phyloP scores from a whole-genome alignment of 169 alveolate species.

The Plasmodium fragile region DNA sequence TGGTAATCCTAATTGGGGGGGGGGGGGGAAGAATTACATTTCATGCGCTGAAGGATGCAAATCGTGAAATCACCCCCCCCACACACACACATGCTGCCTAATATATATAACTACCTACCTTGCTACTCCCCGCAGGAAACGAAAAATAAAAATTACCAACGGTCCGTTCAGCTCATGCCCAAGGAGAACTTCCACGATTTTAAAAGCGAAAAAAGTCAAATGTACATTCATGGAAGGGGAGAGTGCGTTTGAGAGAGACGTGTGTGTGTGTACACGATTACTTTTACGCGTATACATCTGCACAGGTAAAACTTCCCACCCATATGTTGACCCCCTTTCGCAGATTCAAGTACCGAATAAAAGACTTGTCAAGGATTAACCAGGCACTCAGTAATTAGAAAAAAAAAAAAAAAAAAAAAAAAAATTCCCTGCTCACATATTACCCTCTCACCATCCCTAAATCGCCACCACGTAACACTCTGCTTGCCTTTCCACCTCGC shows the following conservation, averaged over 20 bases:
- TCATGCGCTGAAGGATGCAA: background rate
- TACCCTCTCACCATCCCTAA: background rate
- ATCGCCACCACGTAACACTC: background rate
- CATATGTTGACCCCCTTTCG: background rate
- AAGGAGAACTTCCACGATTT: slow-evolving; percentile 57
- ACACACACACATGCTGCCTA: background rate
- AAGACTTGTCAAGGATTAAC: slow-evolving; percentile 46
- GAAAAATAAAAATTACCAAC: slow-evolving; percentile 53
- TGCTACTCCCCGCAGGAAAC: slow-evolving; percentile 37
- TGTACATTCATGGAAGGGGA: background rate
- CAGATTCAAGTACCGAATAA: slow-evolving; percentile 54
- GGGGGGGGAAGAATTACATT: background rate
- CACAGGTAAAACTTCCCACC: background rate
- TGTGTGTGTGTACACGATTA: background rate
- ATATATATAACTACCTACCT: background rate
- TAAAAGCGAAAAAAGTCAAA: slow-evolving; percentile 48
- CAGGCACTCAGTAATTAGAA: slow-evolving; percentile 57
- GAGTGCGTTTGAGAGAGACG: background rate
- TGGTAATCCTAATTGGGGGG: slow-evolving; percentile 4
- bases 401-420: background rate
- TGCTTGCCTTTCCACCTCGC: background rate
- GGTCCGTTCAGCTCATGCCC: slow-evolving; percentile 58
- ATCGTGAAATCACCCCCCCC: background rate
- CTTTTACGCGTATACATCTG: background rate
- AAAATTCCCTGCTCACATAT: background rate